Conservation (phyloP, 2,329 filamentous ascomycete species). For the Cercospora sojina region DNA sequence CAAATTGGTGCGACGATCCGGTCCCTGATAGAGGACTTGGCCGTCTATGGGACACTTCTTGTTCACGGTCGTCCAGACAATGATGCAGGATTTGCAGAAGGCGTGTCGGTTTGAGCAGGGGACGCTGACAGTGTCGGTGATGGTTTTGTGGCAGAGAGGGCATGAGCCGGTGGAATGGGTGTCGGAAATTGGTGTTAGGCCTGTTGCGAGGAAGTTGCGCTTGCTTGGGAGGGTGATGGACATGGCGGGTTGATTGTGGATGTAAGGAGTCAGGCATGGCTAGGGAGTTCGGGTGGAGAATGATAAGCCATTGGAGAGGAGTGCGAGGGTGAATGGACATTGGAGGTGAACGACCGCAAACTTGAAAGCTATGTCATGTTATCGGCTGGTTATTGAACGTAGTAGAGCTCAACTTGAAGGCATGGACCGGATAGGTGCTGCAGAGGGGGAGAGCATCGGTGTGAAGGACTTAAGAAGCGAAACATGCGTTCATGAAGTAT, state of each 20-base stretch:
- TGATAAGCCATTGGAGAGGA: neutral
- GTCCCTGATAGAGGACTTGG: neutral
- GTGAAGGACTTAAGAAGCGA: neutral
- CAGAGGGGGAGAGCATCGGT: neutral
- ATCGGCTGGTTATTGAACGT: too few relatives aligned
- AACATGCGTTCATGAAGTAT: too few relatives aligned
- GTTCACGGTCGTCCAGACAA: neutral
- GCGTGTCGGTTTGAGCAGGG: neutral
- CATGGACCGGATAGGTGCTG: neutral
- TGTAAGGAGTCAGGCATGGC: neutral
- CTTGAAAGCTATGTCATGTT: too few relatives aligned
- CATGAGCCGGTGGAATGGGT: neutral
- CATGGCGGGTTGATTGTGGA: neutral
- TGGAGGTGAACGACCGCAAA: too few relatives aligned
- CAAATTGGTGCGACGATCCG: neutral
- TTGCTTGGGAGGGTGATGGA: neutral
- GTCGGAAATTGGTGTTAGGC: neutral
- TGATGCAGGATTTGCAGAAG: neutral
- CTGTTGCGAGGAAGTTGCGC: neutral
- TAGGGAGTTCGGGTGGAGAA: neutral
- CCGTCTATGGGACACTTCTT: neutral
- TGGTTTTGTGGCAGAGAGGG: neutral
- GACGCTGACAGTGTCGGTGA: neutral
- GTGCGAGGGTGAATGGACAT: neutral
- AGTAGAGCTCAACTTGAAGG: too few relatives aligned